Percentiles rank a stretch among this genome's conserved stretches.
These are phyloP conservation scores for Pestalotiopsis sp. DNA, from an alignment of 2,329 filamentous ascomycete species.

Conservation along the genomic window DNA sequence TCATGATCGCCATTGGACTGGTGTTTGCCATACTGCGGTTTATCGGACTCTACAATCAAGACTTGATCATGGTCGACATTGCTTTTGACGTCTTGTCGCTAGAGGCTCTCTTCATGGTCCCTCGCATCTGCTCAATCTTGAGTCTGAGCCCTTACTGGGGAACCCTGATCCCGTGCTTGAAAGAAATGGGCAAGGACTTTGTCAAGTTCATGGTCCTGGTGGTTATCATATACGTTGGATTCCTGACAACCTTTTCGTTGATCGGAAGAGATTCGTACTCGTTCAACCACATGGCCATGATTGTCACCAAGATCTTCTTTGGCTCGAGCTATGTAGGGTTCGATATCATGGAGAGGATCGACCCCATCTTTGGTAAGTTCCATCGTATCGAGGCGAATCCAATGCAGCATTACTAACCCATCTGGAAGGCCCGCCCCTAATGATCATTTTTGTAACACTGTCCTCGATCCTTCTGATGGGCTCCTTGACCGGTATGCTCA, in stretches of 20 bases:
- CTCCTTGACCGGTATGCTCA: conserved; percentile 76
- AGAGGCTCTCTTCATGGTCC: conserved; percentile 88
- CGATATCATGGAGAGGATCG: conserved; percentile 64
- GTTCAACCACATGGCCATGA: conserved; percentile 71
- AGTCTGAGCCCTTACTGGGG: conserved; percentile 91
- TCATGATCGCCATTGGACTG: conserved; percentile 73
- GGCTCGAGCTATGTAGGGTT: conserved; percentile 77
- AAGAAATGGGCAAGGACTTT: conserved; percentile 94
- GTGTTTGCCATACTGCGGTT: conserved; percentile 74
- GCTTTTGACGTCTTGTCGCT: conserved; percentile 89
- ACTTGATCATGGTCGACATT: conserved; percentile 68
- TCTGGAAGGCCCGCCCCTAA: conserved; percentile 53
- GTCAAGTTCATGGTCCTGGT: conserved; percentile 74
- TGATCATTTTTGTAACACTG: conserved; percentile 75
- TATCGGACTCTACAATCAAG: conserved; percentile 64
- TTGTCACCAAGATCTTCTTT: conserved; percentile 80
- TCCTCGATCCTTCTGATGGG: conserved; percentile 81
- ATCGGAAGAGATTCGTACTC: conserved; percentile 72
- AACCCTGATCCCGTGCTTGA: conserved; percentile 84
- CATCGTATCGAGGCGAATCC: not conserved
- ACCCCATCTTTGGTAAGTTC: conserved; percentile 51
- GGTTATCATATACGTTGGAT: conserved; percentile 81
- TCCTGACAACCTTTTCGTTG: conserved; percentile 83
- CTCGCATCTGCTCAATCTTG: conserved; percentile 83
- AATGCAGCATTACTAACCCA: not conserved